Percentiles rank a stretch among this genome's conserved stretches.
Conservation (phyloP, 345 rosid species). For the Lepidium sativum region DNA sequence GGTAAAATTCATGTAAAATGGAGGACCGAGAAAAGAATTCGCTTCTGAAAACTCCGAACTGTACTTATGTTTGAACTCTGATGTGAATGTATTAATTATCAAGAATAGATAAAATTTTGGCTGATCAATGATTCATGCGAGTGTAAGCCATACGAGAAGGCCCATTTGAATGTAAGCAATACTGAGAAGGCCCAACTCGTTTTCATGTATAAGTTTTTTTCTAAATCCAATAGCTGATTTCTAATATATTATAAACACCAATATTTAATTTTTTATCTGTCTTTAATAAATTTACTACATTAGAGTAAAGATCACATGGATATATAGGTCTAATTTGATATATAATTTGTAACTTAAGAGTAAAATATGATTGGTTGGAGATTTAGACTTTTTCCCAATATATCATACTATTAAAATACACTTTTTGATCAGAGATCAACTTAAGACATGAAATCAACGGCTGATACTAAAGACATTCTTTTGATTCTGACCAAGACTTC, state of each 20-base stretch:
- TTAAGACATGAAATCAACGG: background rate
- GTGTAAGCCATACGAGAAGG: background rate
- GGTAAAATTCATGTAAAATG: background rate
- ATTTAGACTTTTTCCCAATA: background rate
- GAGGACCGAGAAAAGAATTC: background rate
- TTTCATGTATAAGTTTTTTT: too few relatives aligned
- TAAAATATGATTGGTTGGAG: background rate
- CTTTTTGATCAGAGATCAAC: background rate
- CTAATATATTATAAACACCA: too few relatives aligned
- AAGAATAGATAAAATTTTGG: too few relatives aligned
- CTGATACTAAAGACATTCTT: background rate
- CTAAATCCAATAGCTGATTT: too few relatives aligned
- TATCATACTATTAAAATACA: background rate
- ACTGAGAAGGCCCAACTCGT: background rate
- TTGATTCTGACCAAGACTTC: background rate
- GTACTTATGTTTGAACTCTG: background rate
- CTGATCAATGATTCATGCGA: background rate
- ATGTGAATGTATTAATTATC: background rate
- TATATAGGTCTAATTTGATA: too few relatives aligned
- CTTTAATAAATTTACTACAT: too few relatives aligned
- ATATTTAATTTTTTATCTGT: too few relatives aligned
- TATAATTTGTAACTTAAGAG: too few relatives aligned
- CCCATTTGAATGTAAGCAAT: background rate
- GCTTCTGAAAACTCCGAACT: background rate
- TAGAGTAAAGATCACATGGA: too few relatives aligned